Conservation (phyloP, 441 rosid species). For the Erodium moschatum region DNA sequence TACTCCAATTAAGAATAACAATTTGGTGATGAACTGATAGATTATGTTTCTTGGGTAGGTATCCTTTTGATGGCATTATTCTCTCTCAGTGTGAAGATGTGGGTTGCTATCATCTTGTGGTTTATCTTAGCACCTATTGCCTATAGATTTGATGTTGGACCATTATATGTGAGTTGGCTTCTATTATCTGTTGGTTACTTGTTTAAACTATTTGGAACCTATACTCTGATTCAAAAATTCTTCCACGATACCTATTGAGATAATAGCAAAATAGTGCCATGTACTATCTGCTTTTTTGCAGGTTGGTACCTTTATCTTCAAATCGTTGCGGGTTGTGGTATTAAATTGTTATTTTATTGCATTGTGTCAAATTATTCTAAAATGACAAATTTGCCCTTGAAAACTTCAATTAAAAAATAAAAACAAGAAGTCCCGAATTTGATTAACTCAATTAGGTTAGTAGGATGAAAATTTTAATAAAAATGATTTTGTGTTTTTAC, state of each 20-base stretch:
- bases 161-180: constrained; percentile 59
- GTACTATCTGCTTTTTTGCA: no score
- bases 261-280: no score
- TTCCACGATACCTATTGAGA: neutral
- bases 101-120: constrained; percentile 56
- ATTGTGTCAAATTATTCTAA: no score
- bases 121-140: constrained; percentile 79
- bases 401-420: no score
- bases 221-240: neutral
- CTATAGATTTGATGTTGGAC: constrained; percentile 75
- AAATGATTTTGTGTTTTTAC: no score
- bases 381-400: no score
- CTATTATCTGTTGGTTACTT: neutral
- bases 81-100: constrained; percentile 54
- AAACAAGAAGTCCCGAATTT: no score
- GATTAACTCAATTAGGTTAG: no score
- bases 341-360: no score
- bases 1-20: constrained; percentile 12
- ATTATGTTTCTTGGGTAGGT: constrained; percentile 38
- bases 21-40: constrained; percentile 22
- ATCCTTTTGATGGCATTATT: constrained; percentile 65
- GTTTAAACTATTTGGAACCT: neutral
- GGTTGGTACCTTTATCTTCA: no score
- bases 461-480: no score
- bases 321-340: no score